A percentile compares a stretch with the other conserved stretches of the same genome.
These are phyloP conservation scores for Trametes sp. DNA, from an alignment of 1,284 basidiomycete genomes.

Conservation along the genomic window DNA sequence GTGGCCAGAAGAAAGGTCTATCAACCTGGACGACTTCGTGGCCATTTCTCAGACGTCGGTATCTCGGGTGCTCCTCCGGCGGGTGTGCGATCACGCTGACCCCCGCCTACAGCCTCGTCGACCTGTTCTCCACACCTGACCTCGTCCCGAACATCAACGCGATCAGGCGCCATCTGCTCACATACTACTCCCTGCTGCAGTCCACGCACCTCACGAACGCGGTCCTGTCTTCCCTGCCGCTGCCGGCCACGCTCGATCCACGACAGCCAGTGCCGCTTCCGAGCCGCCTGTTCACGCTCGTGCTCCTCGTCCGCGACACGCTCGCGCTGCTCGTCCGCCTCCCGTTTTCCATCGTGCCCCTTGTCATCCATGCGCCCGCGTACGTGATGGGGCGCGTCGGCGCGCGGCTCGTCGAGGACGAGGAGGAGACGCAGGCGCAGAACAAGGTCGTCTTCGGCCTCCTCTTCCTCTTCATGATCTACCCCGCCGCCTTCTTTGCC, in stretches of 20 bases:
- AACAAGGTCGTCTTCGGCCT: slow-evolving; percentile 90
- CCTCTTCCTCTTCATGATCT: slow-evolving; percentile 76
- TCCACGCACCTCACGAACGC: slow-evolving; percentile 85
- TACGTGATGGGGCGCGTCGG: slow-evolving; percentile 83
- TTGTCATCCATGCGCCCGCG: slow-evolving; percentile 83
- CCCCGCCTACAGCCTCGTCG: slow-evolving; percentile 64
- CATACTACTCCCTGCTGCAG: slow-evolving; percentile 89
- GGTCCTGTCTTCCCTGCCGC: slow-evolving; percentile 79
- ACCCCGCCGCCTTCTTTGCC: slow-evolving; percentile 83
- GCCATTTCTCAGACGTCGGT: slow-evolving; percentile 87
- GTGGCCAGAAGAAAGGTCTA: slow-evolving; percentile 80
- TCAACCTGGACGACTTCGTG: slow-evolving; percentile 83
- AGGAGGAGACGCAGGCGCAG: slow-evolving; percentile 93
- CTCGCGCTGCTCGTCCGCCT: slow-evolving; percentile 72
- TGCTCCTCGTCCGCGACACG: slow-evolving; percentile 80
- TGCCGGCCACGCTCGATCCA: slow-evolving; percentile 84
- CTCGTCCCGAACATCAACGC: slow-evolving; percentile 65
- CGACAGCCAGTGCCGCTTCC: slow-evolving; percentile 75
- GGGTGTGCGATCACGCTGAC: slow-evolving; percentile 16
- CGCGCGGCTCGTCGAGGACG: slow-evolving; percentile 79
- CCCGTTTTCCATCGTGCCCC: slow-evolving; percentile 88
- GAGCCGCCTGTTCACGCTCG: slow-evolving; percentile 82
- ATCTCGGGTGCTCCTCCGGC: slow-evolving; percentile 13
- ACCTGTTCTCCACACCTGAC: slow-evolving; percentile 79
- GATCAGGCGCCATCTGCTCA: slow-evolving; percentile 76